Conservation (phyloP, 2,329 filamentous ascomycete genomes). For the Ophiosphaerella narmari region DNA sequence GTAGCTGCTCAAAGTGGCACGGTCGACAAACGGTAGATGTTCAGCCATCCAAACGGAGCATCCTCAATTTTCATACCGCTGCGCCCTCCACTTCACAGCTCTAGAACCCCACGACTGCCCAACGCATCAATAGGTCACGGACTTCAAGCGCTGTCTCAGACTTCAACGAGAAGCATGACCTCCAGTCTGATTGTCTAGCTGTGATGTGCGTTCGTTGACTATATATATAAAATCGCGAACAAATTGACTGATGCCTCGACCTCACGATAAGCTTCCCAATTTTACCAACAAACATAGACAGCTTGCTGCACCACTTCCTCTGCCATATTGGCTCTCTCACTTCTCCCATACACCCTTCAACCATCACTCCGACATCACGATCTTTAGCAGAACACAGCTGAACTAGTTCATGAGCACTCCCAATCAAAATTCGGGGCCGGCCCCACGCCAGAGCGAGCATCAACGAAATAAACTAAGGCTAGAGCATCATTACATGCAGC, state of each 20-base stretch:
- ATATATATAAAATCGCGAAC: conserved; percentile 13
- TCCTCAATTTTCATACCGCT: not conserved
- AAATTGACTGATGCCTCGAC: conserved; percentile 3
- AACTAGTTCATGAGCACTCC: conserved; percentile 18
- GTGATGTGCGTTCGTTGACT: conserved; percentile 8
- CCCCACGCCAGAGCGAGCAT: conserved; percentile 1
- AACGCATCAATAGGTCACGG: conserved; percentile 41
- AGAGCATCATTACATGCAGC: conserved; percentile 1
- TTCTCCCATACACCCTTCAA: conserved; percentile 3
- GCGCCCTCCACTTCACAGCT: conserved; percentile 8
- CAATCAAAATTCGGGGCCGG: conserved; percentile 3
- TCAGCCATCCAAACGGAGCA: conserved; percentile 1
- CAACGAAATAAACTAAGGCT: not conserved
- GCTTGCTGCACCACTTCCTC: not conserved
- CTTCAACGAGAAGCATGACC: not conserved
- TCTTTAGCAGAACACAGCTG: not conserved
- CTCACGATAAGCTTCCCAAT: not conserved
- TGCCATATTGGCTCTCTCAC: not conserved
- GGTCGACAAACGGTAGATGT: not conserved
- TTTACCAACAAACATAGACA: conserved; percentile 13
- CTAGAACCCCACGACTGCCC: conserved; percentile 8
- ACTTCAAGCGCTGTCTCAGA: conserved; percentile 16
- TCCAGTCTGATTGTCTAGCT: conserved; percentile 2
- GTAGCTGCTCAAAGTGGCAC: not conserved
- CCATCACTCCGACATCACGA: not conserved